Evolutionary conservation across 2,329 filamentous ascomycete genomes (phyloP).

Genomic region (Xylariaceae sp.): DNA sequence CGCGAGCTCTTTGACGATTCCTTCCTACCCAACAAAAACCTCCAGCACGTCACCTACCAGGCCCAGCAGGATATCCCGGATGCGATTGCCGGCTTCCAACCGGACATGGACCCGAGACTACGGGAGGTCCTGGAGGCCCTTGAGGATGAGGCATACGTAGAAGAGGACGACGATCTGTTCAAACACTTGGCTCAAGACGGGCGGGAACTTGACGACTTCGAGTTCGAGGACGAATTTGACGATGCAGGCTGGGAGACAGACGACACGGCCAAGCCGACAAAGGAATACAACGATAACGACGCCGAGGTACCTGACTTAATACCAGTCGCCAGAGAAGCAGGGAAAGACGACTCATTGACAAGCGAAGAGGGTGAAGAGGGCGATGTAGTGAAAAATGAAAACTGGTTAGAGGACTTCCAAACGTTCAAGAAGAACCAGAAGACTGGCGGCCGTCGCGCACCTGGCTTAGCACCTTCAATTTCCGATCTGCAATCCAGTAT

Average conservation of each 20-base stretch:
- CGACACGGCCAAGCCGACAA: conserved; percentile 79
- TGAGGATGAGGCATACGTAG: conserved; percentile 94
- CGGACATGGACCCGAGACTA: conserved; percentile 94
- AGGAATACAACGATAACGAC: conserved; percentile 58
- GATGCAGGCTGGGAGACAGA: conserved; percentile 96
- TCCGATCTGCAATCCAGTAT: conserved; percentile 74
- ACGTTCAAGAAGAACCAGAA: conserved; percentile 89
- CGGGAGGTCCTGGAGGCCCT: conserved; percentile 91
- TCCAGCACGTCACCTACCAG: conserved; percentile 81
- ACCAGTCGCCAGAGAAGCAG: conserved; percentile 20
- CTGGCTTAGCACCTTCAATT: conserved; percentile 52
- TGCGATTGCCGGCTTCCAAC: conserved; percentile 89
- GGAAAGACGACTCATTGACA: conserved; percentile 37
- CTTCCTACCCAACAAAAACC: conserved; percentile 79
- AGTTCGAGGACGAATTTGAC: conserved; percentile 74
- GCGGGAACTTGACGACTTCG: conserved; percentile 76
- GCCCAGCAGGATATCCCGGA: conserved; percentile 93
- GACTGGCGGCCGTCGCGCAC: conserved; percentile 41
- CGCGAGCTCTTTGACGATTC: conserved; percentile 72
- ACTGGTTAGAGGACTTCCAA: conserved; percentile 92
- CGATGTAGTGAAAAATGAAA: conserved; percentile 68
- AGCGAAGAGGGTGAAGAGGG: conserved; percentile 46
- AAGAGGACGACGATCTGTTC: conserved; percentile 86
- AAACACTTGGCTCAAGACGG: conserved; percentile 72
- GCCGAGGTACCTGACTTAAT: conserved; percentile 58